These are phyloP conservation scores for Ganoderma leucocontextum DNA, from an alignment of 1,284 basidiomycete genomes.

Conservation along the genomic window DNA sequence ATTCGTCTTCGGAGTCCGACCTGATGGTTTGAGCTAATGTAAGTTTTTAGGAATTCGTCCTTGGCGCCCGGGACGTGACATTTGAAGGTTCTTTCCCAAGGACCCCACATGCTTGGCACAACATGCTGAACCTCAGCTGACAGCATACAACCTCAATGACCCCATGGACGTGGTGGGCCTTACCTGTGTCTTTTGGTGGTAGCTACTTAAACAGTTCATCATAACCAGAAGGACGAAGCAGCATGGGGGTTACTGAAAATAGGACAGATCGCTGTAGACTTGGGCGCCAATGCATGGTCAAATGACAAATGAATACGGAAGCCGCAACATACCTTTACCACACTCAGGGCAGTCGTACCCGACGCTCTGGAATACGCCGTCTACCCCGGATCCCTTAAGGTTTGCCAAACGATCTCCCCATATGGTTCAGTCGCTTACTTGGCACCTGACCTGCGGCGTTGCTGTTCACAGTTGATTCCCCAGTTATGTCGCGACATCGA, in stretches of 20 bases:
- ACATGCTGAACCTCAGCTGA: not conserved
- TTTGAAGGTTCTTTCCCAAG: slow-evolving; percentile 5
- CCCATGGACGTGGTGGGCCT: not conserved
- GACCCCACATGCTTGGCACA: not conserved
- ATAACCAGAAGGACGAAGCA: not conserved
- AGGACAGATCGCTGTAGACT: not conserved
- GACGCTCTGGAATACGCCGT: not conserved
- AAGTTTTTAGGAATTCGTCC: slow-evolving; percentile 1
- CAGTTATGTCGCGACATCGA: not conserved
- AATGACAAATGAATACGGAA: slow-evolving; percentile 2
- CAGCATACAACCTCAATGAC: not conserved
- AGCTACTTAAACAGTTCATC: not conserved
- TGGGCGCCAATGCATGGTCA: not conserved
- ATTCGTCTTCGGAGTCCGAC: not conserved
- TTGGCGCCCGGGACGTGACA: not conserved
- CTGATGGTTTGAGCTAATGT: slow-evolving; percentile 5
- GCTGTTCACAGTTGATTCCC: not conserved
- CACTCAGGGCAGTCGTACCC: not conserved
- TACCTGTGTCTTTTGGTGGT: not conserved
- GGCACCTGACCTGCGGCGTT: slow-evolving; percentile 4
- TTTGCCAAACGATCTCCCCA: slow-evolving; percentile 3
- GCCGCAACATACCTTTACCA: not conserved
- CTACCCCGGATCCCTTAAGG: not conserved
- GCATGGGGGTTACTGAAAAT: not conserved
- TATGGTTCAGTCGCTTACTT: slow-evolving; percentile 6